Percentiles rank a stretch among this genome's conserved stretches.
Evolutionary conservation across 495 filamentous ascomycete species (phyloP).

Genomic region (Amniculicola lignicola): DNA sequence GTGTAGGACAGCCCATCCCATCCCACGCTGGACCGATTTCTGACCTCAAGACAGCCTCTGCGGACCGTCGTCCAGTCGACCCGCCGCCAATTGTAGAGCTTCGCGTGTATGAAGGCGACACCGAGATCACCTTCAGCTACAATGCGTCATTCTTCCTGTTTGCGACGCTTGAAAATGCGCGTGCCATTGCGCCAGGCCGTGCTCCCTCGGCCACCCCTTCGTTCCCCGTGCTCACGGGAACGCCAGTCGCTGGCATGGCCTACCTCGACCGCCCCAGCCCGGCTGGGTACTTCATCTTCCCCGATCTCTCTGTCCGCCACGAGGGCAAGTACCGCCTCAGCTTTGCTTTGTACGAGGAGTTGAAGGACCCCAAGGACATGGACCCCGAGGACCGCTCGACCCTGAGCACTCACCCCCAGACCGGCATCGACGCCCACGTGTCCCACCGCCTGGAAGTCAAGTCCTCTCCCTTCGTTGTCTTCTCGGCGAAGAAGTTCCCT

Average conservation of each 20-base stretch:
- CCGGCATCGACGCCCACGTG: constrained; percentile 43
- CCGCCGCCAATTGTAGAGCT: constrained; percentile 95
- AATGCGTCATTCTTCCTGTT: constrained; percentile 98
- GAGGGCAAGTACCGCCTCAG: constrained; percentile 85
- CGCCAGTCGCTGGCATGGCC: constrained; percentile 93
- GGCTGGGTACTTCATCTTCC: constrained; percentile 97
- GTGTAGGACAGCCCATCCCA: constrained; percentile 56
- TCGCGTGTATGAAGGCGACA: constrained; percentile 77
- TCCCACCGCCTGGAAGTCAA: constrained; percentile 86
- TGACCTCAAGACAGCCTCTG: constrained; percentile 63
- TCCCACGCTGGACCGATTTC: not conserved
- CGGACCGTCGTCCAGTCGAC: constrained; percentile 93
- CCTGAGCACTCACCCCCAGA: constrained; percentile 20
- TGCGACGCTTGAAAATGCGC: constrained; percentile 83
- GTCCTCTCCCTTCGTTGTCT: constrained; percentile 82
- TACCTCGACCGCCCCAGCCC: constrained; percentile 89
- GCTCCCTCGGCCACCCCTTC: constrained; percentile 61
- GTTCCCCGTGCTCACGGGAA: constrained; percentile 86
- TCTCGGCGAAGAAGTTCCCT: constrained; percentile 98
- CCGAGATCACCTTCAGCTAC: constrained; percentile 85
- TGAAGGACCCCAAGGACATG: constrained; percentile 70
- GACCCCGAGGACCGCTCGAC: constrained; percentile 49
- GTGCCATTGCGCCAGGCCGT: constrained; percentile 79
- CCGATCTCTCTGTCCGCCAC: constrained; percentile 93
- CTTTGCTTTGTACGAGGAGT: constrained; percentile 92